Percentiles rank a stretch among this genome's conserved stretches.
phyloP scores from a whole-genome alignment of 1,284 basidiomycete species.

The Irpex rosettiformis region DNA sequence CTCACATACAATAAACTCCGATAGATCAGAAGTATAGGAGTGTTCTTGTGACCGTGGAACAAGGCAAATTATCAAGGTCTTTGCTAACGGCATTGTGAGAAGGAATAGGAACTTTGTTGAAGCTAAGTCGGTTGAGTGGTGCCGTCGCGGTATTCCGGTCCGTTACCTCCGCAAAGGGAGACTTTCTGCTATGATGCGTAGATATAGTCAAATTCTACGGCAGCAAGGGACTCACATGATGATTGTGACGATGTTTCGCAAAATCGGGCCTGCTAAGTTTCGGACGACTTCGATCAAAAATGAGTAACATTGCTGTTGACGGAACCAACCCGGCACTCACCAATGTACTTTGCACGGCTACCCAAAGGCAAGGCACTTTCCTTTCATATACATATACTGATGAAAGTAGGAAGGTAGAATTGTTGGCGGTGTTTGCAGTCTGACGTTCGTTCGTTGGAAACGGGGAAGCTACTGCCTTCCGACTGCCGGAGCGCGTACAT shows the following conservation, averaged over 20 bases:
- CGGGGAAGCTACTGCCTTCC: neutral
- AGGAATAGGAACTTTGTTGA: neutral
- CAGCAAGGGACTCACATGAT: neutral
- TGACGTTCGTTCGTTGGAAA: no score
- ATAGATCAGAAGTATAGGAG: neutral
- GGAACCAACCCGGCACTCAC: neutral
- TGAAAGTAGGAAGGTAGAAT: neutral
- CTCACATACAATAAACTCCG: neutral
- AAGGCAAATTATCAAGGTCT: neutral
- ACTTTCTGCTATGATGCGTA: neutral
- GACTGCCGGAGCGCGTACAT: neutral
- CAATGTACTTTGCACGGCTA: no score
- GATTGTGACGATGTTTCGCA: neutral
- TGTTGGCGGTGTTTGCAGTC: neutral
- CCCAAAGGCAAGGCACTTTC: no score
- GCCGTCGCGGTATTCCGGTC: neutral
- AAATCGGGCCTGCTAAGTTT: no score
- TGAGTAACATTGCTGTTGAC: neutral
- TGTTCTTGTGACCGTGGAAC: constrained; percentile 1
- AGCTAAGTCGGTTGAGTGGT: neutral
- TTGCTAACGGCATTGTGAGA: neutral
- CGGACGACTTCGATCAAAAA: neutral
- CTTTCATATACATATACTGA: no score
- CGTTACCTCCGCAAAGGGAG: neutral
- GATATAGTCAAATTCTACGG: neutral